Conservation (phyloP, 78 protist species). For the Diacronema lutheri region DNA sequence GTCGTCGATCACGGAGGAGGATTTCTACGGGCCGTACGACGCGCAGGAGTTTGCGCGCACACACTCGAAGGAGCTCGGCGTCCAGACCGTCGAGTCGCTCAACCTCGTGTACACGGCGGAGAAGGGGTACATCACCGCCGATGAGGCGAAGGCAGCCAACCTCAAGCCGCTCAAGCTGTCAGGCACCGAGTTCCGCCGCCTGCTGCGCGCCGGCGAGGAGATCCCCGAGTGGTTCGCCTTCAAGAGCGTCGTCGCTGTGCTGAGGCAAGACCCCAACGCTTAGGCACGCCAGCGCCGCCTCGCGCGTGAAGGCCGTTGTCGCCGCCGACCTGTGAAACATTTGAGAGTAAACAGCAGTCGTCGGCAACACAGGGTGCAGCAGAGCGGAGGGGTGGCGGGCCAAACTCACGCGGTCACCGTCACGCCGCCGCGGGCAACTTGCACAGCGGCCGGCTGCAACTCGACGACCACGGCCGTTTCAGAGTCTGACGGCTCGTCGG, state of each 20-base stretch:
- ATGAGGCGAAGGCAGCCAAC: constrained; percentile 27
- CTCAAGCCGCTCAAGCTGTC: constrained; percentile 48
- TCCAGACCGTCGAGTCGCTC: constrained; percentile 79
- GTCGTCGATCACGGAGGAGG: constrained; percentile 26
- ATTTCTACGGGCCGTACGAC: constrained; percentile 27
- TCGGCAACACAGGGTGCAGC: too few species aligned
- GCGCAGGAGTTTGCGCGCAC: constrained; percentile 66
- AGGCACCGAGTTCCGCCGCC: constrained; percentile 56
- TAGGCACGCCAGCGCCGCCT: too few species aligned
- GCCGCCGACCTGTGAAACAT: too few species aligned
- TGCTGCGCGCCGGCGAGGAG: constrained; percentile 74
- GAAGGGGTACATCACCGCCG: constrained; percentile 72
- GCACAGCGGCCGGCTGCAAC: too few species aligned
- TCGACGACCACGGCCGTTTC: too few species aligned
- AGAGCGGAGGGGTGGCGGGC: too few species aligned
- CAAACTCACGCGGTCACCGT: too few species aligned
- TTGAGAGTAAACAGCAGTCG: too few species aligned
- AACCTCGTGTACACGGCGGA: constrained; percentile 77
- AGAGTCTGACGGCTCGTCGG: too few species aligned
- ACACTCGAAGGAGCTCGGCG: constrained; percentile 64
- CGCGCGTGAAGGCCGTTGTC: too few species aligned
- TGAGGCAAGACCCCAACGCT: constrained; percentile 58
- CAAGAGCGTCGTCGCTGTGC: constrained; percentile 80
- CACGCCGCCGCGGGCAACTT: too few species aligned
- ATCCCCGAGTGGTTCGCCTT: constrained; percentile 95